Percentiles rank a stretch among this genome's conserved stretches.
Conservation (phyloP, 371 early-diverging fungal genomes). For the Apophysomyces sp. region DNA sequence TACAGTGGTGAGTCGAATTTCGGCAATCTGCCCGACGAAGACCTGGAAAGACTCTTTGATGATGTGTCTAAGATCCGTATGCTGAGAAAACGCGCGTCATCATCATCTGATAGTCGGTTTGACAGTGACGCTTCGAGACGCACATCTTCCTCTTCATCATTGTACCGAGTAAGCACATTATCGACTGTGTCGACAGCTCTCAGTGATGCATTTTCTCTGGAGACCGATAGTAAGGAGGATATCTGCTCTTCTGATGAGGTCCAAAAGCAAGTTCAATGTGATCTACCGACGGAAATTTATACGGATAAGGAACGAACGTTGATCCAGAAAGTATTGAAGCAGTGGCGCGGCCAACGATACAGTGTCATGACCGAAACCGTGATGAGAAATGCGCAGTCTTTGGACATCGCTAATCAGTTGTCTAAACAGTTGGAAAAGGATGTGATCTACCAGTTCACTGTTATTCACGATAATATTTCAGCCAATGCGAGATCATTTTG, state of each 20-base stretch:
- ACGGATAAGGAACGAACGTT: conserved; percentile 23
- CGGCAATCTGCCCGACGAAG: conserved; percentile 38
- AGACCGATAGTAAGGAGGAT: conserved; percentile 27
- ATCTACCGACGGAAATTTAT: neutral
- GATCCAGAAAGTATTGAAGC: conserved; percentile 27
- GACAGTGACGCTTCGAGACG: neutral
- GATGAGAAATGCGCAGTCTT: conserved; percentile 57
- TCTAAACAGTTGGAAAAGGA: conserved; percentile 73
- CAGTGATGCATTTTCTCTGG: conserved; percentile 16
- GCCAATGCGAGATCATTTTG: conserved; percentile 55
- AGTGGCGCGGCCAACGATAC: conserved; percentile 64
- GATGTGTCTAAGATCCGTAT: conserved; percentile 39
- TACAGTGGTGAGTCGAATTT: conserved; percentile 26
- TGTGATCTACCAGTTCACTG: conserved; percentile 76
- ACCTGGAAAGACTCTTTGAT: conserved; percentile 41
- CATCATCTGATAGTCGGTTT: neutral
- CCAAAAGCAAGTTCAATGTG: conserved; percentile 29
- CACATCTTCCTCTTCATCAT: conserved; percentile 4
- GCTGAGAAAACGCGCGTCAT: conserved; percentile 29
- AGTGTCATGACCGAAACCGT: conserved; percentile 70
- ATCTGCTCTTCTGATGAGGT: conserved; percentile 23
- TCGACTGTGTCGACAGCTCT: conserved; percentile 1
- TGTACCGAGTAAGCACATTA: conserved; percentile 2
- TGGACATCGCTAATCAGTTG: conserved; percentile 86
- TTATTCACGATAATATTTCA: conserved; percentile 55